Percentiles rank a stretch among this genome's conserved stretches.
Evolutionary conservation across 371 early-diverging fungal genomes (phyloP).

Genomic region (Apophysomyces trapeziformis): DNA sequence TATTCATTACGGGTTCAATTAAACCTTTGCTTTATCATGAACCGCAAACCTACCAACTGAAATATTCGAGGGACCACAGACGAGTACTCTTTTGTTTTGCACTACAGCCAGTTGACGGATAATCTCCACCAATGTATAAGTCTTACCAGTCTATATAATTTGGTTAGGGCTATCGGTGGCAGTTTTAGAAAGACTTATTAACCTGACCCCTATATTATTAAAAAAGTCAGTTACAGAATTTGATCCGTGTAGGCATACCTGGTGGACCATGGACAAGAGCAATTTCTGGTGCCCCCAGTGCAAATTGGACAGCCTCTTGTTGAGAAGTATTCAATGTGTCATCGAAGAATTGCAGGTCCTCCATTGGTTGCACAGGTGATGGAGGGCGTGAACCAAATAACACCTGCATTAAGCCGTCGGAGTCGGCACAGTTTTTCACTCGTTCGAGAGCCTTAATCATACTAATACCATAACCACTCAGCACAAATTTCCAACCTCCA

Average conservation of each 20-base stretch:
- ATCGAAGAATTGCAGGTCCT: constrained; percentile 59
- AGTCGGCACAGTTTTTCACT: constrained; percentile 23
- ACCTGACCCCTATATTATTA: constrained; percentile 14
- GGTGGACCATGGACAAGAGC: constrained; percentile 91
- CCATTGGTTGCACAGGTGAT: constrained; percentile 21
- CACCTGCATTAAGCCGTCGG: constrained; percentile 27
- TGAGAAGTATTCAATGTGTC: constrained; percentile 78
- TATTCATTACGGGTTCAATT: neutral
- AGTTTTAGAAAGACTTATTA: neutral
- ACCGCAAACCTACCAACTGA: constrained; percentile 71
- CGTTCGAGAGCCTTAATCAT: constrained; percentile 50
- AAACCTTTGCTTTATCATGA: neutral
- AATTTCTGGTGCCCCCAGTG: constrained; percentile 67
- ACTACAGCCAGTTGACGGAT: constrained; percentile 75
- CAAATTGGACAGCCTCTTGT: constrained; percentile 71
- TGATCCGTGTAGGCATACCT: constrained; percentile 35
- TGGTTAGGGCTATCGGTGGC: neutral
- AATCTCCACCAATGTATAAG: constrained; percentile 89
- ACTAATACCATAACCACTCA: constrained; percentile 13
- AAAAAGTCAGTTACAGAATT: neutral
- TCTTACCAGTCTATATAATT: constrained; percentile 83
- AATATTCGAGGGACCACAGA: constrained; percentile 95
- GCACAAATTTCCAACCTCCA: neutral
- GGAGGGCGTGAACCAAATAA: constrained; percentile 31
- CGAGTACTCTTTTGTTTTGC: constrained; percentile 75